Evolutionary conservation across 2,329 filamentous ascomycete species (phyloP).

Genomic region (Coniochaeta sp.): DNA sequence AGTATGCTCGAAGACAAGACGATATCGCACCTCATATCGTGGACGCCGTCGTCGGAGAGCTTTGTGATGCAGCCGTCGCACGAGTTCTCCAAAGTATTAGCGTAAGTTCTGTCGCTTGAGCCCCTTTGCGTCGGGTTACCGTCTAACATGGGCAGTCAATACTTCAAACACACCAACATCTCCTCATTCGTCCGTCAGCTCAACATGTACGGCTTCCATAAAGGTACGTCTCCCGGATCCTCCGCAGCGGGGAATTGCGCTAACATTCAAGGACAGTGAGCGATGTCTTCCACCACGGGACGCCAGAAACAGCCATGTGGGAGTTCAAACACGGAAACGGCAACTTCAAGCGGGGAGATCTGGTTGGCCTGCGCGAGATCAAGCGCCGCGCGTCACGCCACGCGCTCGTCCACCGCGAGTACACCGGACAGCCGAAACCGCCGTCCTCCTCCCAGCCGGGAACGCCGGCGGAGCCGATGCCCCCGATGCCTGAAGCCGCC

Average conservation of each 20-base stretch:
- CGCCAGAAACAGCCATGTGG: slow-evolving; percentile 90
- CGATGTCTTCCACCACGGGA: slow-evolving; percentile 94
- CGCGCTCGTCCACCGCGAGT: slow-evolving; percentile 87
- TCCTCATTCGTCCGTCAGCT: slow-evolving; percentile 96
- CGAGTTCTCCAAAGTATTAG: slow-evolving; percentile 96
- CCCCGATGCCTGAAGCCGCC: slow-evolving; percentile 31
- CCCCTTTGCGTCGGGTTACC: slow-evolving; percentile 12
- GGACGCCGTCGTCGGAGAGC: slow-evolving; percentile 89
- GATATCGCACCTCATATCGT: slow-evolving; percentile 94
- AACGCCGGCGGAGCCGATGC: slow-evolving; percentile 75
- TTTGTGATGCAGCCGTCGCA: slow-evolving; percentile 98
- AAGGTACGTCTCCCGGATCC: slow-evolving; percentile 54
- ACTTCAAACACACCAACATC: slow-evolving; percentile 99
- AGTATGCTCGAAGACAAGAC: slow-evolving; percentile 95
- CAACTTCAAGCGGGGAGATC: slow-evolving; percentile 91
- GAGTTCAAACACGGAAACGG: slow-evolving; percentile 98
- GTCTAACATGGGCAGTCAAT: slow-evolving; percentile 57
- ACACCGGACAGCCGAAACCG: slow-evolving; percentile 70
- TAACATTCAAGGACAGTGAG: slow-evolving; percentile 62
- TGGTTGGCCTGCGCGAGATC: slow-evolving; percentile 87
- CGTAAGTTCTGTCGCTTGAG: slow-evolving; percentile 53
- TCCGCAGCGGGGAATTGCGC: slow-evolving; percentile 9
- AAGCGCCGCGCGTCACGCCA: slow-evolving; percentile 91
- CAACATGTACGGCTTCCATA: slow-evolving; percentile 99
- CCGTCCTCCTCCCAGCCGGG: slow-evolving; percentile 63